Evolutionary conservation across 1,139 yeast genomes (phyloP).

Genomic region (Debaryomyces fabryi): DNA sequence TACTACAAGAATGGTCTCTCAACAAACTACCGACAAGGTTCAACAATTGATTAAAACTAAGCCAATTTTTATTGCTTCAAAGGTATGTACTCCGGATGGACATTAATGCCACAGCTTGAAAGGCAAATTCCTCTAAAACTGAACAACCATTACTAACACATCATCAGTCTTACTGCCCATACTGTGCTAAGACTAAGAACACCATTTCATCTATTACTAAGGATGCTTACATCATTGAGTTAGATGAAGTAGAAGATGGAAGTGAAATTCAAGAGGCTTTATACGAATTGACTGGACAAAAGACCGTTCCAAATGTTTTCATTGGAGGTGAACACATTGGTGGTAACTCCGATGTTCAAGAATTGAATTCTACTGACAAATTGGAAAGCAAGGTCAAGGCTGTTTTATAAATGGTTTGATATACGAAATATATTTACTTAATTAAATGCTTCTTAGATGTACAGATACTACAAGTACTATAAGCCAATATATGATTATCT

Average conservation of each 20-base stretch:
- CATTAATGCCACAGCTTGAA: neutral
- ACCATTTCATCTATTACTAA: conserved; percentile 54
- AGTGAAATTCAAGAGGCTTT: conserved; percentile 75
- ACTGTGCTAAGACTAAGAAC: conserved; percentile 65
- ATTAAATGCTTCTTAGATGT: too few relatives aligned
- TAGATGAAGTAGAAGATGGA: conserved; percentile 53
- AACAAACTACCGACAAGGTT: conserved; percentile 58
- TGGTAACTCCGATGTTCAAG: conserved; percentile 87
- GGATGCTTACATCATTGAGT: conserved; percentile 66
- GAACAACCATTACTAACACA: conserved; percentile 19
- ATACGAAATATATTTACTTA: neutral
- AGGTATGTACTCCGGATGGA: conserved; percentile 39
- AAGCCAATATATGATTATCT: neutral
- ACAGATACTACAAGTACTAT: neutral
- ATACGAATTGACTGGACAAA: conserved; percentile 77
- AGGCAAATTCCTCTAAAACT: neutral
- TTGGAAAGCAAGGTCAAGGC: conserved; percentile 44
- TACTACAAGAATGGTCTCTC: conserved; percentile 39
- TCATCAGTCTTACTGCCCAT: conserved; percentile 58
- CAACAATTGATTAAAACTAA: conserved; percentile 65
- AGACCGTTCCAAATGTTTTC: conserved; percentile 90
- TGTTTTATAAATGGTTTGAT: conserved; percentile 28
- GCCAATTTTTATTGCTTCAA: conserved; percentile 83
- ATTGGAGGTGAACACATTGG: conserved; percentile 92
- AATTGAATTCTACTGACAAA: conserved; percentile 43